Evolutionary conservation across 2,329 filamentous ascomycete species (phyloP), one percentile per base, ranked within the genome.

Genomic region (Calonectria ilicicola): DNA sequence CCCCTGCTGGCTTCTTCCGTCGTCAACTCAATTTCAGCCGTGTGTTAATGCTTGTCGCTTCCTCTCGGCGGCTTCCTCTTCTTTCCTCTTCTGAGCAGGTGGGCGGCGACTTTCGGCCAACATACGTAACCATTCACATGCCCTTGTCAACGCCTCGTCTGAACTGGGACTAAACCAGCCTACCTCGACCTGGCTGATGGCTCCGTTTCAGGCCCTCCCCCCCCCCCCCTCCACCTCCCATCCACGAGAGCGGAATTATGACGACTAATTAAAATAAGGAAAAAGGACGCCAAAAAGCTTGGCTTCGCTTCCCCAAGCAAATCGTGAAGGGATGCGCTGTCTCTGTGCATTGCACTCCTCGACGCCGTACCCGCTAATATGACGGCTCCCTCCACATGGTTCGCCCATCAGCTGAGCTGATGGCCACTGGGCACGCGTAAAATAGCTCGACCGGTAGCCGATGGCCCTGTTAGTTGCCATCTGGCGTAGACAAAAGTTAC

Each of bases 321-420:
- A 29, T 53, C 23, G 12, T 53, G 44, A 40, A 42, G 26, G 32
- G 53, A 58, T 58, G n/a, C 14, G 32, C 46, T 65, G 38, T 46
- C 27, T 46, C 19, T 23, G 19, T 58, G 46, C 67, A 65, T 69
- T 58, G 27, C 65, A 47, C 27, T n/a, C 7, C 42, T 51, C 46
- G 27, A 47, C 44, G 10, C 63, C 47, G 63, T 51, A 47, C 47
- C 35, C 63, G 63, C 63, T 65, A 65, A 51, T 26, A 53, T 49
- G 47, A 42, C 53, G 32, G 38, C 32, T 21, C 53, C 67, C 60
- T 58, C 60, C 40, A 65, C 67, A 64, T 65, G 38, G 40, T 29
- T 56, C 51, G n/a, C 60, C 60, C 60, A 69, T 65, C 67, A 69
- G 67, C 67, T 69, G 60, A 69, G 67, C 60, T 65, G 56, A 68